These are phyloP conservation scores for Trichoderma brevicompactum DNA, from an alignment of 2,329 filamentous ascomycete species.

Conservation along the genomic window DNA sequence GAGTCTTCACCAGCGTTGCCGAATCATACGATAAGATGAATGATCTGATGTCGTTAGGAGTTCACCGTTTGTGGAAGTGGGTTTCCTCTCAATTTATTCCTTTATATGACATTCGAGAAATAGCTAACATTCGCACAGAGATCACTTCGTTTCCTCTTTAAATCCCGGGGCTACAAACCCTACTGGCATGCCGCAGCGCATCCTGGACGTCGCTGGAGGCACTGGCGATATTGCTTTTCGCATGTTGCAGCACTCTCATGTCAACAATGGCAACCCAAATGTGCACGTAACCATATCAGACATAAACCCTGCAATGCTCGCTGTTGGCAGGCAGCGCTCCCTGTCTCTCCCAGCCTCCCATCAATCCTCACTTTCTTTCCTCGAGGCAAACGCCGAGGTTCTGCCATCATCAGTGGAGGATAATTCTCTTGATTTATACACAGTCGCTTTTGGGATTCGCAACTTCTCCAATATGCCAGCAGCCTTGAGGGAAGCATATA, in stretches of 20 bases:
- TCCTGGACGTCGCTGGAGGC: constrained; percentile 95
- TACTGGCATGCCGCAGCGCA: constrained; percentile 60
- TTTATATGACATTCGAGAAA: background rate
- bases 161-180: constrained; percentile 72
- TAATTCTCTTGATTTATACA: constrained; percentile 88
- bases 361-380: constrained; percentile 68
- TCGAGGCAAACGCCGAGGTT: constrained; percentile 88
- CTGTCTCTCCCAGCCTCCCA: constrained; percentile 59
- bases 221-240: constrained; percentile 98
- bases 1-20: constrained; percentile 93
- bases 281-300: constrained; percentile 90
- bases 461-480: constrained; percentile 93
- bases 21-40: constrained; percentile 98
- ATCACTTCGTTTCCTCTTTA: constrained; percentile 90
- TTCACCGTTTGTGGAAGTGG: constrained; percentile 92
- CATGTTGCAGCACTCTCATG: constrained; percentile 87
- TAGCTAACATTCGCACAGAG: constrained; percentile 48
- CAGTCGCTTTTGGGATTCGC: constrained; percentile 94
- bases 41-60: constrained; percentile 96
- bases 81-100: constrained; percentile 34
- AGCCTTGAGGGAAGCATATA: constrained; percentile 80
- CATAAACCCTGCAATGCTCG: constrained; percentile 95
- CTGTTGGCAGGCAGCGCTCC: constrained; percentile 81
- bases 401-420: constrained; percentile 66
- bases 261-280: constrained; percentile 72